These are phyloP conservation scores for Alternaria ethzedia DNA, from an alignment of 2,329 filamentous ascomycete genomes.

Conservation along the genomic window DNA sequence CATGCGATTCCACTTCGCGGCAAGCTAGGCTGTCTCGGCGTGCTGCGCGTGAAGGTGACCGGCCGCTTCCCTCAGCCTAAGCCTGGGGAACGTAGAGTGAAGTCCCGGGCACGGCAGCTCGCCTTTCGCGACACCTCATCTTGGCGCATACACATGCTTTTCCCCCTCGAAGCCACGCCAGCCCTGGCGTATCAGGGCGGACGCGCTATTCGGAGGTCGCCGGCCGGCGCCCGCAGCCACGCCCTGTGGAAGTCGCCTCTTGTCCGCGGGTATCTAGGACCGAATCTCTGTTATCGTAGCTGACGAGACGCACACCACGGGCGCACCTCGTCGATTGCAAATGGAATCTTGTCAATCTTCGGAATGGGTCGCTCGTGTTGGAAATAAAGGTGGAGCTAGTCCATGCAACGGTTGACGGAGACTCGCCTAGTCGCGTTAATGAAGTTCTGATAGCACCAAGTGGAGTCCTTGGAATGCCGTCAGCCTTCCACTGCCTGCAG, in stretches of 20 bases:
- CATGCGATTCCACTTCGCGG: conserved; percentile 14
- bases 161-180: conserved; percentile 4
- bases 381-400: conserved; percentile 8
- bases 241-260: conserved; percentile 11
- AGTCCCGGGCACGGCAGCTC: conserved; percentile 1
- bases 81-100: conserved; percentile 2
- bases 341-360: conserved; percentile 12
- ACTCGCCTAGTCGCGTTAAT: conserved; percentile 14
- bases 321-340: conserved; percentile 15
- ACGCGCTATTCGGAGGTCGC: conserved; percentile 7
- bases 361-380: conserved; percentile 1
- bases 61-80: conserved; percentile 6
- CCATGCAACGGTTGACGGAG: conserved; percentile 7
- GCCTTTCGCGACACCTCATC: conserved; percentile 5
- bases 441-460: conserved; percentile 8
- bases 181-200: background rate
- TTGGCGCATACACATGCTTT: conserved; percentile 6
- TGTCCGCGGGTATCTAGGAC: conserved; percentile 1
- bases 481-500: conserved; percentile 2
- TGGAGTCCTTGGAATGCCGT: conserved; percentile 2
- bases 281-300: conserved; percentile 15
- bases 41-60: conserved; percentile 6
- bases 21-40: conserved; percentile 8
- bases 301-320: background rate
- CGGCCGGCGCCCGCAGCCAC: background rate